These are phyloP conservation scores for Gamarada debralockiae DNA, from an alignment of 495 filamentous ascomycete species.

Conservation along the genomic window DNA sequence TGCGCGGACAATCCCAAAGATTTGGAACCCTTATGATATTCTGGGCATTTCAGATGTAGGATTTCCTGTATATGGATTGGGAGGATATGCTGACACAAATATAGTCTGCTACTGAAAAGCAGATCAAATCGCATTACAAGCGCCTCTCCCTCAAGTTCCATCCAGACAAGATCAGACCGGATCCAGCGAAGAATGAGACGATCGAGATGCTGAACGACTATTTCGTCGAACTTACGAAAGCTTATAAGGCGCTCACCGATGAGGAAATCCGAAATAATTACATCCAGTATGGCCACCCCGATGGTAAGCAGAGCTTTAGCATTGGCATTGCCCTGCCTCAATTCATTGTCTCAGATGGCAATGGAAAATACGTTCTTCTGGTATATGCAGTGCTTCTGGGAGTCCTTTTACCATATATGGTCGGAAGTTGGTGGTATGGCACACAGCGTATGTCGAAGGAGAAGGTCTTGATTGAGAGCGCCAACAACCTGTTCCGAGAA, in stretches of 20 bases:
- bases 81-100: constrained; percentile 19
- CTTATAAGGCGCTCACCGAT: constrained; percentile 94
- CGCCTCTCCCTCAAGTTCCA: constrained; percentile 82
- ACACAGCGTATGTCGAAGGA: constrained; percentile 89
- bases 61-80: constrained; percentile 5
- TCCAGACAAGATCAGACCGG: constrained; percentile 84
- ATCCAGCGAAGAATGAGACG: constrained; percentile 85
- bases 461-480: constrained; percentile 83
- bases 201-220: constrained; percentile 76
- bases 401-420: constrained; percentile 85
- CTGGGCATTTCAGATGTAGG: constrained; percentile 76
- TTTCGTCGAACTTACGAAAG: constrained; percentile 93
- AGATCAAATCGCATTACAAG: constrained; percentile 87
- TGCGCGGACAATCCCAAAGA: constrained; percentile 64
- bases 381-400: constrained; percentile 85
- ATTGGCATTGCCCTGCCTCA: constrained; percentile 96
- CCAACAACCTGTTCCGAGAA: constrained; percentile 88
- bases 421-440: constrained; percentile 98
- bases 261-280: constrained; percentile 97
- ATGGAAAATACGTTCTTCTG: constrained; percentile 90
- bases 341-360: constrained; percentile 87
- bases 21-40: constrained; percentile 97
- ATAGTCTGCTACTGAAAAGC: constrained; percentile 77
- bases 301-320: constrained; percentile 96
- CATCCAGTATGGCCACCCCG: constrained; percentile 90